Percentiles rank a stretch among this genome's conserved stretches.
These are phyloP conservation scores for Cicer arietinum DNA, from an alignment of 306 rosid species.

Conservation along the genomic window DNA sequence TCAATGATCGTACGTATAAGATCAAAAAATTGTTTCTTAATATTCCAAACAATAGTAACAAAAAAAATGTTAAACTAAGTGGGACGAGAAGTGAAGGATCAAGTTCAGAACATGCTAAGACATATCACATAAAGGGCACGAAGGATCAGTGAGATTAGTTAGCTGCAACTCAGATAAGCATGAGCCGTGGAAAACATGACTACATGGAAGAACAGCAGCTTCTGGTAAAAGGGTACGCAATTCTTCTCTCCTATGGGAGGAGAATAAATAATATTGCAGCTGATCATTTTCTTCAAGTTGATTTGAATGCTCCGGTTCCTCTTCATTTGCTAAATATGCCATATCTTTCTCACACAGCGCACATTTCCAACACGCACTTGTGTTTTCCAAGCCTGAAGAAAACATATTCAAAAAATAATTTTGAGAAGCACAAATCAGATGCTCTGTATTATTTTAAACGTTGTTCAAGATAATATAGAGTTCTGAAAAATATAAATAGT, in stretches of 20 bases:
- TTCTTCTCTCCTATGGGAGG: neutral
- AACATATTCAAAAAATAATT: neutral
- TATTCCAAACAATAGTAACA: too few relatives aligned
- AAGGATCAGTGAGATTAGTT: neutral
- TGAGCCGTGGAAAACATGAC: neutral
- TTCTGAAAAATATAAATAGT: too few relatives aligned
- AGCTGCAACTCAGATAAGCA: neutral
- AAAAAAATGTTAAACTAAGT: too few relatives aligned
- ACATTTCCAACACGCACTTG: neutral
- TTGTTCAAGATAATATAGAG: too few relatives aligned
- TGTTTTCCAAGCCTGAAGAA: neutral
- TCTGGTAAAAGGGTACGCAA: neutral
- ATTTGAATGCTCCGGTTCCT: neutral
- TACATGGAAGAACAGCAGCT: slow-evolving; percentile 22
- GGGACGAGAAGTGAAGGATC: neutral
- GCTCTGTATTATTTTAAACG: too few relatives aligned
- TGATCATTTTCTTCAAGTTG: neutral
- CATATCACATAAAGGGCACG: neutral
- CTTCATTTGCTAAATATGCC: neutral
- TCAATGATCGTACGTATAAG: too few relatives aligned
- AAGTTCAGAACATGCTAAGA: neutral
- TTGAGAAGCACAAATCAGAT: too few relatives aligned
- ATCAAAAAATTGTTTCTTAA: too few relatives aligned
- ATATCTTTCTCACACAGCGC: neutral
- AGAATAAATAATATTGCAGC: neutral